Conservation (phyloP, 192 early-diverging fungal genomes). For the Fimicolochytrium jonesii region DNA sequence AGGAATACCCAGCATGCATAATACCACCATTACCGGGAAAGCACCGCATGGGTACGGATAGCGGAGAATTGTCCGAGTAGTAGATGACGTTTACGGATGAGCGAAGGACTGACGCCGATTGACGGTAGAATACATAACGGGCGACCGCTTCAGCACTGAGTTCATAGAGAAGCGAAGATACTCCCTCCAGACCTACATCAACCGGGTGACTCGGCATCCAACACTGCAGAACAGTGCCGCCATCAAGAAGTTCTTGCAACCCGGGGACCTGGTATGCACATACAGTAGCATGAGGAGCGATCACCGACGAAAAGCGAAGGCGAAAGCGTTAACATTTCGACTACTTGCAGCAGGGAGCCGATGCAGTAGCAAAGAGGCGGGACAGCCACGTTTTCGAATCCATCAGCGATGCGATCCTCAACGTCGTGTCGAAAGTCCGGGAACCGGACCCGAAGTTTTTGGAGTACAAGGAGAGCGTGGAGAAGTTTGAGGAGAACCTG, state of each 20-base stretch:
- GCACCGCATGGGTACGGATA: constrained; percentile 79
- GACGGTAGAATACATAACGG: constrained; percentile 90
- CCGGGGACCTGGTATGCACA: constrained; percentile 50
- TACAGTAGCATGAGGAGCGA: neutral
- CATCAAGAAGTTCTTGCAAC: constrained; percentile 79
- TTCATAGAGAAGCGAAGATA: constrained; percentile 80
- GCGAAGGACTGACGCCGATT: neutral
- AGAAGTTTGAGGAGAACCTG: constrained; percentile 84
- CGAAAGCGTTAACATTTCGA: neutral
- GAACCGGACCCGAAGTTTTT: constrained; percentile 84
- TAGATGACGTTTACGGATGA: neutral
- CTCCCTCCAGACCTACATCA: constrained; percentile 78
- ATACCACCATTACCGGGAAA: constrained; percentile 89
- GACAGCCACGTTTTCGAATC: constrained; percentile 68
- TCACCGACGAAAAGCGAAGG: neutral
- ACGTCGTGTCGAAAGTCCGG: constrained; percentile 86
- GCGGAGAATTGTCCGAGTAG: no score
- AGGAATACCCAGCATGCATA: constrained; percentile 76
- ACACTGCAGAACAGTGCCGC: constrained; percentile 64
- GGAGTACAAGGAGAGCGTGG: constrained; percentile 73
- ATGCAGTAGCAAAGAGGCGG: constrained; percentile 5
- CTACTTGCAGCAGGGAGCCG: neutral
- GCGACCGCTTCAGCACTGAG: constrained; percentile 87
- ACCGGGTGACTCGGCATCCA: constrained; percentile 79
- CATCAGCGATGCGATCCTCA: constrained; percentile 79